Conservation (phyloP, 192 early-diverging fungal species). For the Diversispora epigaea region DNA sequence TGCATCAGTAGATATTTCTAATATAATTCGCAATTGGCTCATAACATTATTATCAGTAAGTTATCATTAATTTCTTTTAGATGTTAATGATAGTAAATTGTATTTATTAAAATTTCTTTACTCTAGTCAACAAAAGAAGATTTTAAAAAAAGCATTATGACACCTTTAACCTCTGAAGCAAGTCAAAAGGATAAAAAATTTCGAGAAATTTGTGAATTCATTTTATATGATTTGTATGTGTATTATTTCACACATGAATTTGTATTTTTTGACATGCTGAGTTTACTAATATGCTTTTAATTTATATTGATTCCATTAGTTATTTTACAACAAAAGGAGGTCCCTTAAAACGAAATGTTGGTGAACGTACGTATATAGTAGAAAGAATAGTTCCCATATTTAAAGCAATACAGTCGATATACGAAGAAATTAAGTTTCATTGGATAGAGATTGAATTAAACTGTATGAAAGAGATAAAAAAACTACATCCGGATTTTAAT, state of each 20-base stretch:
- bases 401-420: constrained; percentile 29
- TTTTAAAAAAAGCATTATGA: constrained; percentile 2
- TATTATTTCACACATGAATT: neutral
- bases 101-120: constrained; percentile 15
- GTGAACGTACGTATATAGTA: constrained; percentile 17
- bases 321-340: constrained; percentile 10
- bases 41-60: neutral
- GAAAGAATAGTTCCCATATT: constrained; percentile 22
- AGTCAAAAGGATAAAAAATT: constrained; percentile 20
- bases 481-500: constrained; percentile 18
- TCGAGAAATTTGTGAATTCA: constrained; percentile 17
- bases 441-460: constrained; percentile 20
- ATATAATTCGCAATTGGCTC: constrained; percentile 23
- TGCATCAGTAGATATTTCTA: constrained; percentile 11
- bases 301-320: constrained; percentile 18
- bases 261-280: neutral
- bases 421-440: constrained; percentile 29
- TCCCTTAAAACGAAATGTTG: constrained; percentile 20
- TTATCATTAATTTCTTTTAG: constrained; percentile 16
- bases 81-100: neutral
- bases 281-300: constrained; percentile 24
- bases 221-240: constrained; percentile 22
- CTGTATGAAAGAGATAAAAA: constrained; percentile 14
- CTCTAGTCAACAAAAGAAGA: constrained; percentile 19
- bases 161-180: constrained; percentile 21